Conservation (phyloP, 139 green algal species). For the Chlorokybus atmophyticus region DNA sequence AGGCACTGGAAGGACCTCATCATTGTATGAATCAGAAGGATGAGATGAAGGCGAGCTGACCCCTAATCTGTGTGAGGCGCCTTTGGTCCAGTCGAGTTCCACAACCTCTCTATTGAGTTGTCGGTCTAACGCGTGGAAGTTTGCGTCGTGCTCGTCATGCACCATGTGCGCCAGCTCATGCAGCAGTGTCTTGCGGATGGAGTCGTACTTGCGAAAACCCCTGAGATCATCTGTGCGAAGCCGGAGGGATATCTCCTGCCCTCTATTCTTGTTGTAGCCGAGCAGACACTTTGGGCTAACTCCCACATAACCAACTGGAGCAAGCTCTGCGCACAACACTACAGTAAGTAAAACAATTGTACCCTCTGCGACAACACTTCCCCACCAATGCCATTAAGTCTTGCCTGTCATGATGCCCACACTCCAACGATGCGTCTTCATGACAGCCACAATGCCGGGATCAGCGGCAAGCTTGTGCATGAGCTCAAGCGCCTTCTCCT, state of each 20-base stretch:
- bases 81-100: too few species aligned
- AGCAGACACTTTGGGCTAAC: constrained; percentile 28
- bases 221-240: constrained; percentile 72
- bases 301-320: constrained; percentile 15
- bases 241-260: constrained; percentile 64
- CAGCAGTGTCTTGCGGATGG: constrained; percentile 65
- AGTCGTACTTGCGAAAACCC: constrained; percentile 52
- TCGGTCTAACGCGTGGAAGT: constrained; percentile 71
- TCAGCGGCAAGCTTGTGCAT: constrained; percentile 1
- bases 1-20: too few species aligned
- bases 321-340: too few species aligned
- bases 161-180: constrained; percentile 72
- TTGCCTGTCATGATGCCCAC: constrained; percentile 11
- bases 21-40: too few species aligned
- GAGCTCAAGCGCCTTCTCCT: neutral
- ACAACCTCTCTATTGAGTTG: too few species aligned
- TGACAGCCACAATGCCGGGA: neutral
- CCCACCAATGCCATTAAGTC: too few species aligned
- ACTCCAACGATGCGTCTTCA: constrained; percentile 6
- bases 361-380: too few species aligned
- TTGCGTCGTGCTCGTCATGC: constrained; percentile 52
- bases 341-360: too few species aligned
- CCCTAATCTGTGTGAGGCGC: too few species aligned
- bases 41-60: too few species aligned
- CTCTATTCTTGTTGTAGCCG: constrained; percentile 39